phyloP scores from a whole-genome alignment of 768 basidiomycete genomes.

The Pulveroboletus frians region DNA sequence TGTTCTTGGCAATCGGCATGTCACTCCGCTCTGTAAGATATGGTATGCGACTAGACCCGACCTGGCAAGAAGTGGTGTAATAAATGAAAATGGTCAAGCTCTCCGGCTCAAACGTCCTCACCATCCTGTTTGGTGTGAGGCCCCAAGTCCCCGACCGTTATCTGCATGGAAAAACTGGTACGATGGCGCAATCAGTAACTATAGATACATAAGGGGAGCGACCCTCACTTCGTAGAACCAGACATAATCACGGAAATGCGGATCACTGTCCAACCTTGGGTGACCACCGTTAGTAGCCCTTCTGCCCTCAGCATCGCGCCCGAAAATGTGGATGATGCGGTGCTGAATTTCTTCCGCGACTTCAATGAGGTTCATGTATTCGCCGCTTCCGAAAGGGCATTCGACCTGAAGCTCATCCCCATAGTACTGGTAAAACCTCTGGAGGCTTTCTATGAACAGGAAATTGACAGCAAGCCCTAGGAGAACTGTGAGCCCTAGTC shows the following conservation, averaged over 20 bases:
- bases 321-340: conserved; percentile 97
- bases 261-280: conserved; percentile 81
- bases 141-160: conserved; percentile 86
- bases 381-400: conserved; percentile 96
- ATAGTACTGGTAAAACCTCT: conserved; percentile 97
- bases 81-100: neutral
- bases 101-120: conserved; percentile 27
- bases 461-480: conserved; percentile 95
- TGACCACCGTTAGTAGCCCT: conserved; percentile 92
- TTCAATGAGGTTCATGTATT: conserved; percentile 90
- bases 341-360: conserved; percentile 99
- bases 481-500: neutral
- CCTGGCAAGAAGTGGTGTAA: conserved; percentile 35
- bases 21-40: conserved; percentile 85
- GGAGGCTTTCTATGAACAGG: conserved; percentile 90
- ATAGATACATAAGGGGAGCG: neutral
- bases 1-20: conserved; percentile 87
- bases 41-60: conserved; percentile 88
- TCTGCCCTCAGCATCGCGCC: conserved; percentile 81
- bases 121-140: conserved; percentile 99
- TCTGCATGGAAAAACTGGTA: conserved; percentile 92
- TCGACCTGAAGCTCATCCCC: conserved; percentile 91
- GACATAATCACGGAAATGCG: conserved; percentile 94
- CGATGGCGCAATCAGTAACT: neutral
- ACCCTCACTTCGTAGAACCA: conserved; percentile 84